Conservation (phyloP, 805 yeast species). For the Yamadazyma philogaea region DNA sequence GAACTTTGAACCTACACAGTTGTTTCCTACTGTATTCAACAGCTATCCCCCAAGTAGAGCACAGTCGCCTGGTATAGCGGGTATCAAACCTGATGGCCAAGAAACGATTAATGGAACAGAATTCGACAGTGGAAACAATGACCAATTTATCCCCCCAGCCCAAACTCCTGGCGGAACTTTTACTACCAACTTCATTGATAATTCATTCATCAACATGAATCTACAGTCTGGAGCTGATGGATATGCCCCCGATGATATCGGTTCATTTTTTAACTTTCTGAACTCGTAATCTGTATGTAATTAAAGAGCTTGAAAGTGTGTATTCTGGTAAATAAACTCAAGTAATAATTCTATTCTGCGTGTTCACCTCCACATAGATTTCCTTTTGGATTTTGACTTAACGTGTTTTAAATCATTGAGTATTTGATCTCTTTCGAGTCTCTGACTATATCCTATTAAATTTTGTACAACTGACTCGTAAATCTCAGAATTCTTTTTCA, state of each 20-base stretch:
- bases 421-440: constrained; percentile 54
- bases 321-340: constrained; percentile 1
- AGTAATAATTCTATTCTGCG: not conserved
- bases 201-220: constrained; percentile 42
- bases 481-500: constrained; percentile 64
- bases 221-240: constrained; percentile 33
- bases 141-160: constrained; percentile 6
- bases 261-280: constrained; percentile 29
- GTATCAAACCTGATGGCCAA: constrained; percentile 1
- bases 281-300: constrained; percentile 4
- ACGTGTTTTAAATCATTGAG: constrained; percentile 30
- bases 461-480: constrained; percentile 88
- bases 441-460: constrained; percentile 86
- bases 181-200: constrained; percentile 40
- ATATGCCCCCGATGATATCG: constrained; percentile 16
- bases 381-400: constrained; percentile 16
- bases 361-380: constrained; percentile 11
- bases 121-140: not conserved
- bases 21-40: constrained; percentile 43
- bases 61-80: constrained; percentile 28
- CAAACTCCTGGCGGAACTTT: constrained; percentile 28
- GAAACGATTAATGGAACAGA: not conserved
- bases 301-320: not conserved
- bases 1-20: constrained; percentile 55
- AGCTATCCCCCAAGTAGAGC: constrained; percentile 37